Base-by-base conservation (phyloP, 768 basidiomycete genomes). In the Chlorophyllum brunneum region DNA sequence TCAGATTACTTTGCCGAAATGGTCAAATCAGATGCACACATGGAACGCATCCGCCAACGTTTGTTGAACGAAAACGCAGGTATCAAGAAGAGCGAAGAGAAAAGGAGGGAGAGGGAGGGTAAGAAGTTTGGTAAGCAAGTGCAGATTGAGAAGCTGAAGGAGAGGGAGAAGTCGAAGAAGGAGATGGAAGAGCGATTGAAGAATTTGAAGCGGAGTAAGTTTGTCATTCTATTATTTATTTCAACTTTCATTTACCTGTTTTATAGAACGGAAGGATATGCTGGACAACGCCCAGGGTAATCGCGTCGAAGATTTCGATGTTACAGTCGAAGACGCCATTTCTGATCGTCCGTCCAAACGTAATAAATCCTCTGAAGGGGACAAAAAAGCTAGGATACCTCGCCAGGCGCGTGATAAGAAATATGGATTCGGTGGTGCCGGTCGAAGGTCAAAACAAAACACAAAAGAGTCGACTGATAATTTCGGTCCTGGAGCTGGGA, bases 81-180 rank as follows among this genome's bases (percentile, higher is more conserved):
- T 1, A 93, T 98, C 59, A 94, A 97, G 67, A 90, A 88, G 67
- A 80, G 87, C 54, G 95, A 98, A 64, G 88, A 92, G 49, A 94
- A 92, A 62, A 81, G 88, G 58, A 87, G 85, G 60, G 91, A 98
- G 67, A 79, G 97, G 40, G 89, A 97, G 62, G 87, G 92, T 50
- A 98, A 98, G 76, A 98, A 98, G 76, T 97, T 92, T 63, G 95
- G 95, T 22, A 99, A 98, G 68, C 92, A 98, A 68, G 92, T 98
- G 9, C 97, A 99, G 70, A 70, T 90, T 31, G 95, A 98, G 74
- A 94, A 94, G 68, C 76, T 92, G 58, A 91, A 92, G 66, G 92
- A 95, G 73, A 75, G 95, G 39, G 87, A 94, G 67, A 79, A 75
- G 63, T 81, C 83, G 52, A 95, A 94, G 78, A 97, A 95, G 73